Evolutionary conservation across 176 grass and related monocot genomes (phyloP), one percentile per base, ranked within the genome.

Genomic region (Triticum turgidum): DNA sequence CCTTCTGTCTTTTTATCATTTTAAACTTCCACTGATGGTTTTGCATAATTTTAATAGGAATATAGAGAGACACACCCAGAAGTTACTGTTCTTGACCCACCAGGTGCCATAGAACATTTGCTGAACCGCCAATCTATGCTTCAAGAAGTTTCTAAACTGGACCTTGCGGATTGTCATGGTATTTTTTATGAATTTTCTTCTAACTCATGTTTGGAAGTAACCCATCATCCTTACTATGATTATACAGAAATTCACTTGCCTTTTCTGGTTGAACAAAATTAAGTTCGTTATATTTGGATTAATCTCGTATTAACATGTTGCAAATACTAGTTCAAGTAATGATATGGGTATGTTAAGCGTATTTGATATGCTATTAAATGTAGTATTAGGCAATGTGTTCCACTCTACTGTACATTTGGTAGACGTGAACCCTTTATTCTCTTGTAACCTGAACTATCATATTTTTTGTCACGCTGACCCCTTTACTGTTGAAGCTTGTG

Each of bases 71-170:
- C 83, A 72, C 97, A 99, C 76, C 94, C 97, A 76, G 97, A 99
- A 88, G 97, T 99, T 61, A 99, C 97, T 77, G 89, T 99, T 66
- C 94, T 99, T 77, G 97, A 98, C 71, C 94, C 97, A 67, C 97
- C 97, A 63, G 87, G 87, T 79, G 97, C 97, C 47, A 98, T 98
- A 91, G 92, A 91, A 88, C 90, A 92, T 74, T 81, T 98, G 62
- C 86, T 90, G 2, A 94, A 98, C 85, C 94, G 97, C 29, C 90
- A 98, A 69, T 98, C 97, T 17, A 96, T 98, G 97, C 97, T 98
- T 86, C 90, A 92, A 85, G 94, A 94, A 88, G 97, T 98, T 51
- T 93, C 94, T 80, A 87, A 93, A 61, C 73, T 98, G 78, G 93
- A 96, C 67, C 88, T 98, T 61, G 88, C 94, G 0, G 91, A 93